Base-by-base conservation (phyloP, 108 stramenopile species). In the Discostella pseudostelligera region DNA sequence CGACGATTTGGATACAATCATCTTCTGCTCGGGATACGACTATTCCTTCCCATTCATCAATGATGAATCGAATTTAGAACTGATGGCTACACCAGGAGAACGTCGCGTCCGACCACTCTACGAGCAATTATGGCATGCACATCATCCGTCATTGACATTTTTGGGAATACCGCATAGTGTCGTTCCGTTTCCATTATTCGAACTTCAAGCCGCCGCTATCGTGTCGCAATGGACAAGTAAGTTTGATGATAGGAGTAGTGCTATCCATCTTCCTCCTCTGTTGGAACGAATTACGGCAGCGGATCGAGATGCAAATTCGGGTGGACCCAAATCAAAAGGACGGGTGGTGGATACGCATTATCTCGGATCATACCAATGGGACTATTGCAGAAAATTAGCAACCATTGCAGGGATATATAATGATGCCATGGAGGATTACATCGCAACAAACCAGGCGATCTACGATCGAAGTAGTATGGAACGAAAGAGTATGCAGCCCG, bases 21-120 rank as follows among this genome's bases (percentile, higher is more conserved):
- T 96, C 17, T 86, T 89, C 57, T 91, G 90, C 65, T 83, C 95
- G 19, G 95, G 95, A 0, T 96, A 96, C 65, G 95, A 96, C 50
- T 96, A 93, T 59, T 39, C 64, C 8, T 96, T 93, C 65, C 84
- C 90, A n/a, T 93, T 93, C 61, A 71, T 96, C 56, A 76, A 83
- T 22, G 78, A 72, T 2, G 55, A 59, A 53, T 84, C 70, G n/a
- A 81, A 70, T 67, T 40, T 69, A 28, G 69, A 78, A 24, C 16
- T 78, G 12, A 12, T 22, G 19, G 60, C 25, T 20, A 62, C 65
- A 11, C 71, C 77, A 0, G 81, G 86, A 10, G 86, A 87, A 54
- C 62, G 92, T 7, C 59, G 88, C 20, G 90, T 94, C 16, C 50
- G 42, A 25, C 96, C 90, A 0, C 78, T 96, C 1, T 96, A 86